A percentile compares a stretch with the other conserved stretches of the same genome.
Evolutionary conservation across 2,329 filamentous ascomycete species (phyloP).

Genomic region (Alternaria angustiovoidea): DNA sequence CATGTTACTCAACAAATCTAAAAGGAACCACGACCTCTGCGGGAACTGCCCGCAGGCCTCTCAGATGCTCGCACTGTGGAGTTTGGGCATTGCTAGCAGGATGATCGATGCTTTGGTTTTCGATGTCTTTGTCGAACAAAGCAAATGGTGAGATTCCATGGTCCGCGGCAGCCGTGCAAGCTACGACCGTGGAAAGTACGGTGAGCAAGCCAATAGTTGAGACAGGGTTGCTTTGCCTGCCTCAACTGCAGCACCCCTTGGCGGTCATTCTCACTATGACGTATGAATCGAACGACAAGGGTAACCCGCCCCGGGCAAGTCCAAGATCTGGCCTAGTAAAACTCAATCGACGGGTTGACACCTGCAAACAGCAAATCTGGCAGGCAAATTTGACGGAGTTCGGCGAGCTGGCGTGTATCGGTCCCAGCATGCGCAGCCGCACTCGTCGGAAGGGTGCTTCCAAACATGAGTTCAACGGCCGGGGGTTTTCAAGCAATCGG

Average conservation of each 20-base stretch:
- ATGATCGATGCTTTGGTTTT: background rate
- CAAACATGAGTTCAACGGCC: conserved; percentile 1
- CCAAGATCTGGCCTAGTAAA: conserved; percentile 15
- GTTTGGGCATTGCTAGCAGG: background rate
- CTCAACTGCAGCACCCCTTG: conserved; percentile 20
- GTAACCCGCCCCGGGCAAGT: conserved; percentile 5
- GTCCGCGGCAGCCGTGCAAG: conserved; percentile 11
- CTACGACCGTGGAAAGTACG: conserved; percentile 23
- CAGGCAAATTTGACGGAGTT: background rate
- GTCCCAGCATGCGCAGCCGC: background rate
- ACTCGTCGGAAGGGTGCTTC: background rate
- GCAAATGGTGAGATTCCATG: background rate
- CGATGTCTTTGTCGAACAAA: conserved; percentile 3
- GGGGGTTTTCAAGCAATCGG: conserved; percentile 11
- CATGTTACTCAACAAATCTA: conserved; percentile 21
- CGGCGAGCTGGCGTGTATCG: background rate
- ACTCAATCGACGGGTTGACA: conserved; percentile 14
- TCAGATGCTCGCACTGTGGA: background rate
- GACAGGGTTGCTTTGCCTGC: conserved; percentile 23
- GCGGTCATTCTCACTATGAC: conserved; percentile 25
- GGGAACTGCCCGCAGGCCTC: background rate
- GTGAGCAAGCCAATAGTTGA: conserved; percentile 21
- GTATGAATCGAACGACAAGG: conserved; percentile 17
- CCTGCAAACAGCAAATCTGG: conserved; percentile 2
- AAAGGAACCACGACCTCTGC: conserved; percentile 4